Percentiles rank a stretch among this genome's conserved stretches.
Conservation (phyloP, 78 protist genomes). For the Cyanophora paradoxa region DNA sequence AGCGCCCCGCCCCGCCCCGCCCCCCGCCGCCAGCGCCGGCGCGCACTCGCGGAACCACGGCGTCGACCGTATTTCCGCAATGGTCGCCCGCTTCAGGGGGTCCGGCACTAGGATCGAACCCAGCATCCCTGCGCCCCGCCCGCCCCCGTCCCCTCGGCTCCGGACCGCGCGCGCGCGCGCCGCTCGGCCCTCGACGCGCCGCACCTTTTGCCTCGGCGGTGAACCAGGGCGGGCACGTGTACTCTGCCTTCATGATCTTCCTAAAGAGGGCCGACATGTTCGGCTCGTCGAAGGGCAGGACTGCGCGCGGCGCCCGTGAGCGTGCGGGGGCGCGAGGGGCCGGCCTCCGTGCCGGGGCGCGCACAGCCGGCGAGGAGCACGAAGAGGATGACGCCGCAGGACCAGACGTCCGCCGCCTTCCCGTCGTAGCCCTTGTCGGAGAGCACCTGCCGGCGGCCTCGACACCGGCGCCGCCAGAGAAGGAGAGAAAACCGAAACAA, state of each 20-base stretch:
- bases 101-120: constrained; percentile 1
- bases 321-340: background rate
- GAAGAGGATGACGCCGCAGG: constrained; percentile 59
- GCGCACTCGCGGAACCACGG: constrained; percentile 34
- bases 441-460: constrained; percentile 7
- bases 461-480: background rate
- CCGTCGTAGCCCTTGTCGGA: constrained; percentile 55
- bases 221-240: constrained; percentile 21
- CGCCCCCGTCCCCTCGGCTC: background rate
- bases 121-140: constrained; percentile 22
- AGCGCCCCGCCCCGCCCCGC: background rate
- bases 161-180: background rate
- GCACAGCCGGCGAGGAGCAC: constrained; percentile 44
- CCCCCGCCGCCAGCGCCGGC: background rate
- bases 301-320: constrained; percentile 1
- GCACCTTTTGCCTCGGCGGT: background rate
- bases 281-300: constrained; percentile 39
- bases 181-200: no score
- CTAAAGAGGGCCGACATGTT: constrained; percentile 17
- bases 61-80: constrained; percentile 13
- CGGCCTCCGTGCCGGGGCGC: constrained; percentile 4
- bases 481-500: background rate
- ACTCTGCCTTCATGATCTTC: constrained; percentile 20
- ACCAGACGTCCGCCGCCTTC: constrained; percentile 62
- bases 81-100: constrained; percentile 15